Conservation (phyloP, 176 grass and related monocot species). For the Aegilops longissima region DNA sequence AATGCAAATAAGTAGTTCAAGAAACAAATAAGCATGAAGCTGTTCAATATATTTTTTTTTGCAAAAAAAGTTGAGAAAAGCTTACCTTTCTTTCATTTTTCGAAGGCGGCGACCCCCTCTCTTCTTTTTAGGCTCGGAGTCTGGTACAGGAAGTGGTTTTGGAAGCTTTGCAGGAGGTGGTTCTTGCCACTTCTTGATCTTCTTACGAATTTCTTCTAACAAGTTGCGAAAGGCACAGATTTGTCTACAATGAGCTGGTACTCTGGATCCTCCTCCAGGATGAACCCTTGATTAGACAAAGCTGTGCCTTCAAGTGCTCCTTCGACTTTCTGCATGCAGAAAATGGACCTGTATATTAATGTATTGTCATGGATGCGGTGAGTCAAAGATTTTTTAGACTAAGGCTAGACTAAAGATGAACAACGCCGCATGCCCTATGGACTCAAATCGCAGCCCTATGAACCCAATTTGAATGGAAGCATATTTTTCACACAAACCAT, state of each 20-base stretch:
- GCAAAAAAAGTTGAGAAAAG: background rate
- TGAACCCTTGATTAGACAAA: constrained; percentile 51
- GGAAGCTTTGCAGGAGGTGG: constrained; percentile 84
- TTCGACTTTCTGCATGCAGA: constrained; percentile 69
- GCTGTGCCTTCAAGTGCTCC: constrained; percentile 57
- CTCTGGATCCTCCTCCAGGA: constrained; percentile 75
- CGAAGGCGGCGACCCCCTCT: constrained; percentile 62
- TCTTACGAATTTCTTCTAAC: constrained; percentile 71
- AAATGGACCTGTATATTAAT: background rate
- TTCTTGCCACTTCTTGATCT: constrained; percentile 94
- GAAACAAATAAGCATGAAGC: background rate
- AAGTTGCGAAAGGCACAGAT: constrained; percentile 36
- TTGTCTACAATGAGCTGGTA: constrained; percentile 75
- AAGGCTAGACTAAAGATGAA: background rate
- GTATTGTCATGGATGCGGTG: background rate
- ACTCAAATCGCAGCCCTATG: background rate
- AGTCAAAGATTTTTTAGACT: background rate
- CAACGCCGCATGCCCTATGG: background rate
- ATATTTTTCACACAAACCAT: background rate
- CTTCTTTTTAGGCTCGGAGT: constrained; percentile 84
- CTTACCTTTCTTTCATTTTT: constrained; percentile 94
- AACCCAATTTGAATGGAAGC: background rate
- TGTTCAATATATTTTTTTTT: background rate
- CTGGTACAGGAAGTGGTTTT: constrained; percentile 84
- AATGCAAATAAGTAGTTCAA: constrained; percentile 4